Evolutionary conservation across 257 asterid genomes (phyloP), one percentile per base, ranked within the genome.

Genomic region (Nicotiana paniculata): DNA sequence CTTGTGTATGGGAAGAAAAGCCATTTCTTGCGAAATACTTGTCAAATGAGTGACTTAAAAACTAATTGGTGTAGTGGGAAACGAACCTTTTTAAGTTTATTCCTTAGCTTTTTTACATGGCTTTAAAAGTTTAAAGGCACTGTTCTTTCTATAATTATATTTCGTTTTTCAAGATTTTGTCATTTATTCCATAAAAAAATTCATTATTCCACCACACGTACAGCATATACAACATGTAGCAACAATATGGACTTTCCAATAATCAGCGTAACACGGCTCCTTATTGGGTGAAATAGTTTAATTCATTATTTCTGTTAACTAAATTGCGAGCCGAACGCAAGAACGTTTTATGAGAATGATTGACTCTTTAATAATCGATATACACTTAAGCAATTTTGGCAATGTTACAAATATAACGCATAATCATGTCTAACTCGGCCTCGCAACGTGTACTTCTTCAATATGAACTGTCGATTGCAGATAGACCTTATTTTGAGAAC

Each of bases 1-100:
- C 59, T 26, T 74, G 16, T 74, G 62, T 74, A 51, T 28, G 26
- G 26, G 30, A 37, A 26, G 55, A 74, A 74, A 74, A 74, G 79
- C 79, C 79, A 26, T 74, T 48, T 51, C 43, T 74, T 74, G 43
- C 79, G 63, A 74, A 26, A 74, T 46, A 74, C 79, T 74, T 6
- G 21, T 24, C 64, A 18, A 58, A 6, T 58, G 51, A 43, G 51
- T 43, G 51, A 43, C 12, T 43, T 15, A 21, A 74, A 6, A 24
- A 24, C 21, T 21, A 46, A 46, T 74, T 21, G 24, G 24, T 46
- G 48, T 12, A 46, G 79, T 12, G 61, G 43, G 12, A 48, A 74
- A 48, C 18, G 26, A 26, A 26, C 8, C 13, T 7, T 74, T 21
- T 26, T 3, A 74, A 74, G 26, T 51, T 74, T 48, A 43, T 43